These are phyloP conservation scores for Phytopythium oedochilum DNA, from an alignment of 352 stramenopile species.

Conservation along the genomic window DNA sequence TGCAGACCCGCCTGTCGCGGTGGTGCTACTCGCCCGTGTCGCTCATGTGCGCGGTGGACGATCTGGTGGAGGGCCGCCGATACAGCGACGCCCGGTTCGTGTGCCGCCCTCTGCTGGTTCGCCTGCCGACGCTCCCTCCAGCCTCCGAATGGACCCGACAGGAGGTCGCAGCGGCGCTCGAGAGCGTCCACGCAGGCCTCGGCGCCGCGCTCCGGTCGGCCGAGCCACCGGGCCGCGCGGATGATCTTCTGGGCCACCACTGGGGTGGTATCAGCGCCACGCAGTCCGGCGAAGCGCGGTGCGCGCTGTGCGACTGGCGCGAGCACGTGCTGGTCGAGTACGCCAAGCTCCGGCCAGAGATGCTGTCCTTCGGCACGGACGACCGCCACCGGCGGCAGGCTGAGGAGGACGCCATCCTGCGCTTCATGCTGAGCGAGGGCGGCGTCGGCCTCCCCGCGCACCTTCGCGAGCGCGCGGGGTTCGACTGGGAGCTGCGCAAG, in stretches of 20 bases:
- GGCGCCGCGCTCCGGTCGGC: background rate
- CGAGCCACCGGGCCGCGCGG: background rate
- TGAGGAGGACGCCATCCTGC: constrained; percentile 11
- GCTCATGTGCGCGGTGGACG: constrained; percentile 5
- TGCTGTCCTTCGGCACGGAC: constrained; percentile 8
- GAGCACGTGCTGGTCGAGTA: constrained; percentile 7
- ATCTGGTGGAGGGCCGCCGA: constrained; percentile 5
- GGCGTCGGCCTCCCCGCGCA: constrained; percentile 2
- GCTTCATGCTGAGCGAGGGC: constrained; percentile 7
- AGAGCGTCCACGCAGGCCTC: background rate
- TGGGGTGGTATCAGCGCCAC: constrained; percentile 2
- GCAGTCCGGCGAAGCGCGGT: background rate
- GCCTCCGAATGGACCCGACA: constrained; percentile 3
- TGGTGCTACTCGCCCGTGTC: constrained; percentile 10
- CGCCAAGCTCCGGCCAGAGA: constrained; percentile 4
- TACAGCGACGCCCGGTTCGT: constrained; percentile 7
- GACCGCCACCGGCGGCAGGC: constrained; percentile 7
- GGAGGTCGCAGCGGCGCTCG: background rate
- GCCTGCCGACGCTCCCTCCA: background rate
- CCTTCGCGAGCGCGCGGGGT: background rate
- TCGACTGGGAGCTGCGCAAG: constrained; percentile 2
- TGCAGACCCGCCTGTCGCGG: constrained; percentile 1
- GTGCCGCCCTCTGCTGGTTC: constrained; percentile 6
- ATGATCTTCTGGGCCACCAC: constrained; percentile 6
- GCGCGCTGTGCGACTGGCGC: constrained; percentile 10